Evolutionary conservation across 2,329 filamentous ascomycete species (phyloP).

Genomic region (Domatiomyces globalis): DNA sequence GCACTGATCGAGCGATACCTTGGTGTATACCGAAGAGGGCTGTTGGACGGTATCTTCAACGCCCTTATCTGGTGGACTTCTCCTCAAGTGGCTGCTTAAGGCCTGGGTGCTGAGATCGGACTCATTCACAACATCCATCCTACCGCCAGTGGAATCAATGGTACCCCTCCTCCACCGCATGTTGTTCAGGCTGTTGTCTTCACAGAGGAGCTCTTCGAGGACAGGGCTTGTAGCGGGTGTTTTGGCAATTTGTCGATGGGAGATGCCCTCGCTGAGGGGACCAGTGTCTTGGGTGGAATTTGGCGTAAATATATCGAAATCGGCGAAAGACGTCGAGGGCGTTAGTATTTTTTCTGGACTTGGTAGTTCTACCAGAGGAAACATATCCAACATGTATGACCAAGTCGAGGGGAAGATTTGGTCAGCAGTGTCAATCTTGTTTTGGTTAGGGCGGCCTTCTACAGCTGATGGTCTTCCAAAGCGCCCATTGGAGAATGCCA

Average conservation of each 20-base stretch:
- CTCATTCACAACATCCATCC: neutral
- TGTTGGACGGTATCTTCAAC: too few species aligned
- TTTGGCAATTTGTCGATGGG: neutral
- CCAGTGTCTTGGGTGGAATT: neutral
- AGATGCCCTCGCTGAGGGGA: neutral
- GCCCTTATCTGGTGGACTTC: too few species aligned
- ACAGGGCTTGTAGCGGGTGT: neutral
- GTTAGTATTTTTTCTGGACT: neutral
- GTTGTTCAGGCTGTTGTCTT: neutral
- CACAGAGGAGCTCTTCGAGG: neutral
- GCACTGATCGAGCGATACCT: too few species aligned
- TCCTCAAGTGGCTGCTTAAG: too few species aligned
- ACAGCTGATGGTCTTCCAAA: neutral
- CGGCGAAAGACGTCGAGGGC: neutral
- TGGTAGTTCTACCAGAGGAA: neutral
- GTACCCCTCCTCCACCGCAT: neutral
- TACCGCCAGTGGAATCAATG: neutral
- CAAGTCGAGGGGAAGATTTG: neutral
- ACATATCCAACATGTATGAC: neutral
- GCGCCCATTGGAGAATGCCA: neutral
- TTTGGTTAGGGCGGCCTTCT: too few species aligned
- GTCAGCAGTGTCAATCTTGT: neutral
- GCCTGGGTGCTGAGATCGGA: neutral
- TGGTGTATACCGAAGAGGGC: too few species aligned
- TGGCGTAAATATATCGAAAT: neutral